Conservation (phyloP, 2,329 filamentous ascomycete species). For the Alternaria conjuncta region DNA sequence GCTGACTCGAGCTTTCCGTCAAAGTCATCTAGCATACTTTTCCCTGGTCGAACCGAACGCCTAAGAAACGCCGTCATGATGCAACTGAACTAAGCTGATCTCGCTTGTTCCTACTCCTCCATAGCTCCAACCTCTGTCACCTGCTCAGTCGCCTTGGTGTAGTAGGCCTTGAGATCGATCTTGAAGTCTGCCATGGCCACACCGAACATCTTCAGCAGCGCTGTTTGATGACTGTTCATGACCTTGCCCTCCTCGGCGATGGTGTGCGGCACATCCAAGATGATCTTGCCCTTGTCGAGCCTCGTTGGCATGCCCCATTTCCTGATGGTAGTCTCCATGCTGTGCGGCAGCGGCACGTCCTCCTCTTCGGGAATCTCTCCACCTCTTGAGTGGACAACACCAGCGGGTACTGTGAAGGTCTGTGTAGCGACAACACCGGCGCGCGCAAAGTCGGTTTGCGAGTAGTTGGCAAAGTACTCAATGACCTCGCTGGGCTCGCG, state of each 20-base stretch:
- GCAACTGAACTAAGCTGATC: constrained; percentile 12
- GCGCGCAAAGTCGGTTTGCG: constrained; percentile 87
- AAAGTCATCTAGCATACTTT: constrained; percentile 24
- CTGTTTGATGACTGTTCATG: constrained; percentile 89
- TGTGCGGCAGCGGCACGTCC: constrained; percentile 86
- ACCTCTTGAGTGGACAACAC: constrained; percentile 77
- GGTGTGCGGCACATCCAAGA: constrained; percentile 73
- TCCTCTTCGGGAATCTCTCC: constrained; percentile 81
- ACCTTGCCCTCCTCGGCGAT: constrained; percentile 86
- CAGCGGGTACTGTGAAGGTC: constrained; percentile 79
- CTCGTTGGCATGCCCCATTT: constrained; percentile 88
- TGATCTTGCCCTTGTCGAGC: constrained; percentile 86
- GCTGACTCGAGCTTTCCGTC: constrained; percentile 9
- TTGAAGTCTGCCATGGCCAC: constrained; percentile 90
- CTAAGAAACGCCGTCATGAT: constrained; percentile 34
- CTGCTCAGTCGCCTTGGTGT: constrained; percentile 38
- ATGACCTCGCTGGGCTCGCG: constrained; percentile 71
- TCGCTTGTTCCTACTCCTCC: constrained; percentile 47
- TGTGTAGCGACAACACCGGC: constrained; percentile 79
- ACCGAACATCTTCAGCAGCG: constrained; percentile 91
- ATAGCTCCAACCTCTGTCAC: constrained; percentile 61
- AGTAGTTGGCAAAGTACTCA: constrained; percentile 74
- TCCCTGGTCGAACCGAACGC: constrained; percentile 25
- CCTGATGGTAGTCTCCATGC: constrained; percentile 86
- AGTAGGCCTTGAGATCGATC: constrained; percentile 75